Evolutionary conservation across 129 eudicot species (phyloP), one percentile per base, ranked within the genome.

Genomic region (Tanacetum coccineum): DNA sequence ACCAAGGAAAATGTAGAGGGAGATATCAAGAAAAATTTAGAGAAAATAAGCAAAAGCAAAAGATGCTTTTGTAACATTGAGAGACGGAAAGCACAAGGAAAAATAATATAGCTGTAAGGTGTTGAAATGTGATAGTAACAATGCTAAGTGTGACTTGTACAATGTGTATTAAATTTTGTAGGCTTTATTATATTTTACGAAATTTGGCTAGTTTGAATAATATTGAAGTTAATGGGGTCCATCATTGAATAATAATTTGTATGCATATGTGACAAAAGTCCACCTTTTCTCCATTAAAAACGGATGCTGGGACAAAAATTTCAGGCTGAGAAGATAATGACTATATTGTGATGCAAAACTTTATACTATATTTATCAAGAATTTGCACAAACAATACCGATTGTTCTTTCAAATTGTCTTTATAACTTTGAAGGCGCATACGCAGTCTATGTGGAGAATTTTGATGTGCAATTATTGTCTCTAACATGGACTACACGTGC

Each of bases 61-160:
- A 67, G 74, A 78, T 78, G 78, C 77, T 73, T 66, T 77, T 78
- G 66, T 58, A 8, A 44, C 46, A 36, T 53, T 64, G 77, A 66
- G 78, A 67, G 78, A 78, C 74, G 78, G 78, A 78, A 74, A 67
- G 66, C 82, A 67, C 78, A 72, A 73, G 17, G 77, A 54, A 72
- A 36, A 64, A 63, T 63, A 46, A 44, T 64, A 66, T 78, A 75
- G 74, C 68, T 74, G 73, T 58, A 48, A 58, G 67, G 52, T 48
- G 56, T 71, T 19, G 67, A 58, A 55, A 1, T 12, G 28, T 74
- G 77, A 73, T 65, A 14, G 78, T 54, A 74, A 64, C 66, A 55
- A 74, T 28, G 66, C 21, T 12, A 30, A 18, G 1, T 15, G 7
- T 25, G 56, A 45, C 15, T 45, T 74, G 65, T 74, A 74, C 66